These are phyloP conservation scores for Phylloporus scabripes DNA, from an alignment of 768 basidiomycete species.

Conservation along the genomic window DNA sequence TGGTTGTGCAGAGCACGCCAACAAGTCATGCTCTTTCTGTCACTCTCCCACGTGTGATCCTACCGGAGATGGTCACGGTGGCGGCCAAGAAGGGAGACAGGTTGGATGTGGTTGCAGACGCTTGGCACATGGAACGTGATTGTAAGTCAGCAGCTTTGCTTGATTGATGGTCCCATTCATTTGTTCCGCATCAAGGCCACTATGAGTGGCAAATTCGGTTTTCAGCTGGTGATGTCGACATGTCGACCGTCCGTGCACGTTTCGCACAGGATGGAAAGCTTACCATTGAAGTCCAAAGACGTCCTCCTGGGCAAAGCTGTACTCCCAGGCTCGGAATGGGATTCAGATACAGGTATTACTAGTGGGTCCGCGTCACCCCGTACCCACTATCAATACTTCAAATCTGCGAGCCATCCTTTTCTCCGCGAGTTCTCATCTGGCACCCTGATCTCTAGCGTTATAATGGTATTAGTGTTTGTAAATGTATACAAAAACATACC, in stretches of 20 bases:
- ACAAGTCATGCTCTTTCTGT: conserved; percentile 43
- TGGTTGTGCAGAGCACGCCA: conserved; percentile 40
- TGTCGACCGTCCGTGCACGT: conserved; percentile 46
- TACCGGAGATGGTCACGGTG: conserved; percentile 61
- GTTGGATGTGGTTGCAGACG: conserved; percentile 53
- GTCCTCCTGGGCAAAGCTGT: conserved; percentile 23
- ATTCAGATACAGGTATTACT: conserved; percentile 24
- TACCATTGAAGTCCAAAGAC: conserved; percentile 41
- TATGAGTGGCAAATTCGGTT: conserved; percentile 60
- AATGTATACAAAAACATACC: conserved; percentile 19
- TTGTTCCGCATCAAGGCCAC: conserved; percentile 38
- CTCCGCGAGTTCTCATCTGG: conserved; percentile 5
- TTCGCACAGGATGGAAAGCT: conserved; percentile 43
- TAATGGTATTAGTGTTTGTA: conserved; percentile 21
- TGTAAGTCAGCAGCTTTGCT: conserved; percentile 38
- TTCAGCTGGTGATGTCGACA: conserved; percentile 49
- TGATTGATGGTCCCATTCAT: conserved; percentile 1
- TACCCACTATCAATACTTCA: conserved; percentile 1
- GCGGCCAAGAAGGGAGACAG: conserved; percentile 55
- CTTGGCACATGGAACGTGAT: conserved; percentile 55
- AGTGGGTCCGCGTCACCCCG: conserved; percentile 5
- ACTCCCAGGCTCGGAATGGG: conserved; percentile 24
- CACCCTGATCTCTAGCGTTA: conserved; percentile 12
- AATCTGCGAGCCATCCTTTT: background rate
- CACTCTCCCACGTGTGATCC: conserved; percentile 41